phyloP scores from a whole-genome alignment of 2,329 filamentous ascomycete species.

The Aureobasidium subglaciale region DNA sequence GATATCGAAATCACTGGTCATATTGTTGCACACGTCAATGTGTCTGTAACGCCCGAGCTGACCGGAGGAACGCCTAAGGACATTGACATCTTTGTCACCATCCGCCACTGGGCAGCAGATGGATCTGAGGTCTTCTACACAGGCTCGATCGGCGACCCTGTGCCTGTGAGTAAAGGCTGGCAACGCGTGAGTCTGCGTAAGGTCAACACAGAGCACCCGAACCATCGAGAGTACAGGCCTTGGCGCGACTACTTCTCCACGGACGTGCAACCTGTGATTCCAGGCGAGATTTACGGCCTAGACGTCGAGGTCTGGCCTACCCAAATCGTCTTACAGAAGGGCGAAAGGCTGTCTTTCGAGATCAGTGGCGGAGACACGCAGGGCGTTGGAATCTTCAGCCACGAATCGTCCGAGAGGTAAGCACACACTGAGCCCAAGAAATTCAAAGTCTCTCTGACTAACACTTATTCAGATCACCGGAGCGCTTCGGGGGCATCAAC shows the following conservation, averaged over 20 bases:
- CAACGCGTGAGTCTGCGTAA: slow-evolving; percentile 50
- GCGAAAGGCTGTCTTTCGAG: neutral
- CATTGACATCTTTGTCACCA: slow-evolving; percentile 54
- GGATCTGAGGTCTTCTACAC: slow-evolving; percentile 55
- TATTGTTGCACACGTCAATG: slow-evolving; percentile 56
- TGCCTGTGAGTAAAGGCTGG: slow-evolving; percentile 56
- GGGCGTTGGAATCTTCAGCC: neutral
- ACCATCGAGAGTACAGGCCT: slow-evolving; percentile 46
- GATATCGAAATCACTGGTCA: slow-evolving; percentile 67
- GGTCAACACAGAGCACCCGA: slow-evolving; percentile 41
- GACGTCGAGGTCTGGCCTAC: slow-evolving; percentile 58
- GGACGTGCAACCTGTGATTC: slow-evolving; percentile 46
- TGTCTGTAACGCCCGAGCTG: slow-evolving; percentile 43
- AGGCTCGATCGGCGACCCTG: slow-evolving; percentile 53
- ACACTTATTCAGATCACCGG: neutral
- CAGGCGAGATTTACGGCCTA: slow-evolving; percentile 48
- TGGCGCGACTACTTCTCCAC: slow-evolving; percentile 49
- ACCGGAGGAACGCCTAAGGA: slow-evolving; percentile 32
- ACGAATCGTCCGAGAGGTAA: neutral
- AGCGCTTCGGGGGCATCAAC: neutral
- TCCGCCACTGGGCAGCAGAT: slow-evolving; percentile 46
- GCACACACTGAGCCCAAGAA: neutral
- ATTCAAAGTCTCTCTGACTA: neutral
- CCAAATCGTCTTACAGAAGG: slow-evolving; percentile 12
- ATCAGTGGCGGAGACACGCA: neutral